Evolutionary conservation across 768 basidiomycete genomes (phyloP).

Genomic region (Amanita fuliginea): DNA sequence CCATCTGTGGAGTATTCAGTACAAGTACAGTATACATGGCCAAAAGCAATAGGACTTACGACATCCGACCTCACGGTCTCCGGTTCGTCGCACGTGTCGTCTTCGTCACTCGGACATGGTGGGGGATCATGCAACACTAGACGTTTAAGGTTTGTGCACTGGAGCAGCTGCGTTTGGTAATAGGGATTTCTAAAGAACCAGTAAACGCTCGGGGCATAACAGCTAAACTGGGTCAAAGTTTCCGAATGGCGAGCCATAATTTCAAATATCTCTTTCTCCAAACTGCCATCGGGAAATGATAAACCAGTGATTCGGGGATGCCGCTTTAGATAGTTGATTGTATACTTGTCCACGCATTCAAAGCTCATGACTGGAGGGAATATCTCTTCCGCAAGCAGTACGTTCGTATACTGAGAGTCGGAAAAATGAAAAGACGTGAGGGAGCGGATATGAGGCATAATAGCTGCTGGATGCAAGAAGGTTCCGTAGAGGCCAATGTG

Average conservation of each 20-base stretch:
- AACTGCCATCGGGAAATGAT: background rate
- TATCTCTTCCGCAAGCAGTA: background rate
- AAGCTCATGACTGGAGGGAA: background rate
- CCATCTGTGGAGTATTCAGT: background rate
- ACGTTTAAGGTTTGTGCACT: background rate
- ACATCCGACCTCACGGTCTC: no score
- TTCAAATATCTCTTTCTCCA: background rate
- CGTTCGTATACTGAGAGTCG: background rate
- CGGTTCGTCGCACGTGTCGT: no score
- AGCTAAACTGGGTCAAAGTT: background rate
- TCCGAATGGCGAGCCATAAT: background rate
- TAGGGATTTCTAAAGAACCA: background rate
- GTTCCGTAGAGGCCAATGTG: background rate
- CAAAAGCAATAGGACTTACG: no score
- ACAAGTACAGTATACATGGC: no score
- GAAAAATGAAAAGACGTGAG: background rate
- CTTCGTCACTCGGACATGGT: no score
- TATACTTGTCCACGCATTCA: background rate
- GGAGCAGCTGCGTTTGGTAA: background rate
- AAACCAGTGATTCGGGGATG: background rate
- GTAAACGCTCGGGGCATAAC: background rate
- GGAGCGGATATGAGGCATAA: background rate
- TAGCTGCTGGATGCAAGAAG: background rate
- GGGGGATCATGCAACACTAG: background rate
- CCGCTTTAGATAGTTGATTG: background rate